Conservation (phyloP, 768 basidiomycete genomes). For the Boletus insuetus region DNA sequence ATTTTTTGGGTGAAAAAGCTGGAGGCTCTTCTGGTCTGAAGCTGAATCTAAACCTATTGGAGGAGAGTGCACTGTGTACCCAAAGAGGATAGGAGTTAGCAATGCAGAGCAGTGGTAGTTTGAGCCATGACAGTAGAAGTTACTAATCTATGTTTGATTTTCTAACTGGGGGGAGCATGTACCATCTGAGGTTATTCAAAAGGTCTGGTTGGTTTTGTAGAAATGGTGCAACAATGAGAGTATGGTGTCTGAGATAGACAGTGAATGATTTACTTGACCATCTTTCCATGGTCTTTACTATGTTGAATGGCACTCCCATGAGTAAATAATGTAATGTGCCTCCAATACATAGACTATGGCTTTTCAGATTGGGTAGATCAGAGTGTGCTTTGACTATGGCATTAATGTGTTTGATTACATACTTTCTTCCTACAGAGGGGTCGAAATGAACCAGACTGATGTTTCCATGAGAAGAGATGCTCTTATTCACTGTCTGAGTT, state of each 20-base stretch:
- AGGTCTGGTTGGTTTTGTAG: not conserved
- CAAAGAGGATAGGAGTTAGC: not conserved
- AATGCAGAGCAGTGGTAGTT: not conserved
- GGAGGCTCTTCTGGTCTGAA: not conserved
- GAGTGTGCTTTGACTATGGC: too few relatives aligned
- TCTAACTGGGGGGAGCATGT: not conserved
- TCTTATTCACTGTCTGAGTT: too few relatives aligned
- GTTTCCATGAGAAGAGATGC: too few relatives aligned
- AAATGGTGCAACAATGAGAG: not conserved
- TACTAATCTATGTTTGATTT: not conserved
- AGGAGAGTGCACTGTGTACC: not conserved
- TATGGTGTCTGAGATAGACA: not conserved
- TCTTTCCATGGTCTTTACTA: not conserved
- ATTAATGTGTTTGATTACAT: too few relatives aligned
- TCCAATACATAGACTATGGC: not conserved
- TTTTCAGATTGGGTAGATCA: not conserved
- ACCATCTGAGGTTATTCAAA: not conserved
- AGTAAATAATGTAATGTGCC: not conserved
- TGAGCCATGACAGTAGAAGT: not conserved
- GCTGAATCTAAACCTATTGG: not conserved
- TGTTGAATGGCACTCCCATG: not conserved
- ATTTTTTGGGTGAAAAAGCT: constrained; percentile 3
- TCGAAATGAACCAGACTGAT: too few relatives aligned
- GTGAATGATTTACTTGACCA: not conserved
- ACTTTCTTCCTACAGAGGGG: too few relatives aligned